Percentiles rank a stretch among this genome's conserved stretches.
Conservation (phyloP, 257 asterid genomes). For the Ophiorrhiza pumila region DNA sequence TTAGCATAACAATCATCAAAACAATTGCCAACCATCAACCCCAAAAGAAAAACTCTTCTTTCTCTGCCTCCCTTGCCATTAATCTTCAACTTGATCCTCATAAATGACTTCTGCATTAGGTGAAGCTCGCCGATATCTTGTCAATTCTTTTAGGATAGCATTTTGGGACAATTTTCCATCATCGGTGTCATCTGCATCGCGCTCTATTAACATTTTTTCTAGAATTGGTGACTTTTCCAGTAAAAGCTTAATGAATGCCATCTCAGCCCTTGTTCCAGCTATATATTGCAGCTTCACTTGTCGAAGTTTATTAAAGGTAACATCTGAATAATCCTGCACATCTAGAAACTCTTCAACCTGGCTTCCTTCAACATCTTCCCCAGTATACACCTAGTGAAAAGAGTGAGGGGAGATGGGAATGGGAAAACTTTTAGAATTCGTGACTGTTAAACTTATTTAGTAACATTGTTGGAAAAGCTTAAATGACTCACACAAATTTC, state of each 20-base stretch:
- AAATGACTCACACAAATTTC: slow-evolving; percentile 8
- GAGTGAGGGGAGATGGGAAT: not conserved
- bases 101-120: slow-evolving; percentile 13
- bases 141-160: not conserved
- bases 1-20: not conserved
- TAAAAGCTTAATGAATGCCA: slow-evolving; percentile 17
- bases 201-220: slow-evolving; percentile 17
- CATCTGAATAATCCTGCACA: slow-evolving; percentile 13
- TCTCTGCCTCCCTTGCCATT: slow-evolving; percentile 2
- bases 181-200: not conserved
- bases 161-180: not conserved
- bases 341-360: not conserved
- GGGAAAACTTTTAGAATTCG: not conserved
- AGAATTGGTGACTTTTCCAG: slow-evolving; percentile 13
- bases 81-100: slow-evolving; percentile 1
- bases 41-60: not conserved
- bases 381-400: not conserved
- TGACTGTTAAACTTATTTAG: not conserved
- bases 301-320: slow-evolving; percentile 13
- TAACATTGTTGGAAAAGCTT: not conserved
- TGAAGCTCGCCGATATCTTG: slow-evolving; percentile 9
- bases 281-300: slow-evolving; percentile 10
- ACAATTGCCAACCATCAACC: not conserved
- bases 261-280: slow-evolving; percentile 1
- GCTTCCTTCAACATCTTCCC: not conserved